Evolutionary conservation across 129 eudicot species (phyloP).

Genomic region (Silybum marianum): DNA sequence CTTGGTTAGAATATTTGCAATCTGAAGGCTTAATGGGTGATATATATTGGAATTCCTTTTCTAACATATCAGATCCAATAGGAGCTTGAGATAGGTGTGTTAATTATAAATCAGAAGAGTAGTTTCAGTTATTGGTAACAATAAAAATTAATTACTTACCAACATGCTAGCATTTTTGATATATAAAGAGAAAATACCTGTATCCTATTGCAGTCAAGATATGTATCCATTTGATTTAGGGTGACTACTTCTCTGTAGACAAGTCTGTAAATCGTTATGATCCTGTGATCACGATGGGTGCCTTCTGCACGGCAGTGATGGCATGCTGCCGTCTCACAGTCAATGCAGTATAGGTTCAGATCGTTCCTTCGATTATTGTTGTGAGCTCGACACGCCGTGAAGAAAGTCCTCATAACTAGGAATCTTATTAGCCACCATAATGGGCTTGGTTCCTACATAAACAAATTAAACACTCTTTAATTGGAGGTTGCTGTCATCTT

Average conservation of each 20-base stretch:
- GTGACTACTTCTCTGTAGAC: conserved; percentile 62
- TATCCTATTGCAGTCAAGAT: conserved; percentile 50
- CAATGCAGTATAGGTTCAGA: conserved; percentile 56
- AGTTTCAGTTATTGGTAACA: not conserved
- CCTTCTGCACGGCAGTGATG: conserved; percentile 45
- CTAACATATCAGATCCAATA: not conserved
- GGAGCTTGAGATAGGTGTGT: not conserved
- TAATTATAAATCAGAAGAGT: not conserved
- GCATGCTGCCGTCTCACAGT: conserved; percentile 52
- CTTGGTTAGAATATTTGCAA: not conserved
- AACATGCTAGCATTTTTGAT: not conserved
- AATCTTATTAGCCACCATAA: conserved; percentile 34
- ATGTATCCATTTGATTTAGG: conserved; percentile 34
- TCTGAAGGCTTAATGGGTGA: not conserved
- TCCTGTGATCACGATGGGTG: conserved; percentile 38
- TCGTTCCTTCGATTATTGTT: conserved; percentile 30
- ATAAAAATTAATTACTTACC: too few species aligned
- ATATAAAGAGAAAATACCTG: conserved; percentile 48
- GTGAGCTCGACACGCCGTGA: conserved; percentile 40
- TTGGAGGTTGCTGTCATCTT: not conserved
- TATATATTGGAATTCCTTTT: not conserved
- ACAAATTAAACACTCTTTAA: not conserved
- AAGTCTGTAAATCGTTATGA: conserved; percentile 58
- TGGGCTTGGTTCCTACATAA: conserved; percentile 13
- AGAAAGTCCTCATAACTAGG: conserved; percentile 45